Evolutionary conservation across 371 early-diverging fungal species (phyloP), one percentile per base, ranked within the genome.

Genomic region (Mortierella sp.): DNA sequence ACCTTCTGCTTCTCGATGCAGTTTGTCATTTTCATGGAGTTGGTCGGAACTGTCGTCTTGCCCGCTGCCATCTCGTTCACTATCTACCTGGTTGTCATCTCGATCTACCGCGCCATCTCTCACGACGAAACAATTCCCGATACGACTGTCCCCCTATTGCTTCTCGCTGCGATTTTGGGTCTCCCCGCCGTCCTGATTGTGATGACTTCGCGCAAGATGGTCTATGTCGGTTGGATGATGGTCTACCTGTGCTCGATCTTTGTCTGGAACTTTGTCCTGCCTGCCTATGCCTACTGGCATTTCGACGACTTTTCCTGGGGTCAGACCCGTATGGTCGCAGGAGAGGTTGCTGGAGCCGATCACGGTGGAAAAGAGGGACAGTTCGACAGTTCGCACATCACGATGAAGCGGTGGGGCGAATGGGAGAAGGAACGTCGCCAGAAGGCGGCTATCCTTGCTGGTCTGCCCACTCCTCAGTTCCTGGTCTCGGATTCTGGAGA

Each of bases 261-360:
- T 14, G 93, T 99, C 37, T 99, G 99, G 99, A 98, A 98, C 85
- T 96, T 97, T 85, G 93, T 97, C 8, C 89, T 99, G 24, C 99
- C 99, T 8, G 89, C 95, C 0, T 99, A 99, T 83, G 97, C 99
- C 16, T 99, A 94, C 89, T 99, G 99, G 99, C 98, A 98, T 87
- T 99, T 99, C 89, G 99, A 99, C 85, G 99, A 99, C 77, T 99
- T 99, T 80, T 93, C 94, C 11, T 99, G 99, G 99, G 99, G 99
- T 11, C 95, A 98, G 76, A 99, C 99, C 0, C 91, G 99, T 68
- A 90, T 92, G 76, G 94, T 97, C 6, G 92, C 93, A 52, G 95
- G 95, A 41, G 95, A 92, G 9, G 80, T 71, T 29, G 82, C 77
- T 4, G 79, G 74, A 0, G 85, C 68, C 7, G 90, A 81, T 47